These are phyloP conservation scores for Zygoascus meyerae DNA, from an alignment of 1,139 yeast species.

Conservation along the genomic window DNA sequence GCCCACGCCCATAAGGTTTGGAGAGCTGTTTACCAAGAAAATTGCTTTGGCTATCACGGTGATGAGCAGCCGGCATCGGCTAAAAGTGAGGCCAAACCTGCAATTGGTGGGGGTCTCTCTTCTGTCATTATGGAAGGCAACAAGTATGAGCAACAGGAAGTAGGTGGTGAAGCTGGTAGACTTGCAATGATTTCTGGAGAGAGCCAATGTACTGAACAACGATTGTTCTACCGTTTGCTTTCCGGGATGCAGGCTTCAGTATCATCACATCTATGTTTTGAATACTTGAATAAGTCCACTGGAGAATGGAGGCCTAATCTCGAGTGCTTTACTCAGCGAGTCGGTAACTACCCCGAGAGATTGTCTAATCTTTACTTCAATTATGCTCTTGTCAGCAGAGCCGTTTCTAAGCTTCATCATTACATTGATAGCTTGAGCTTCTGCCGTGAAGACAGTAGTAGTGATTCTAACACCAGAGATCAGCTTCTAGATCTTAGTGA, in stretches of 20 bases:
- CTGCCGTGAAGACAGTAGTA: slow-evolving; percentile 42
- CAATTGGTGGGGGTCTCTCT: slow-evolving; percentile 19
- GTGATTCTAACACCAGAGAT: slow-evolving; percentile 45
- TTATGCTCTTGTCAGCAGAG: slow-evolving; percentile 79
- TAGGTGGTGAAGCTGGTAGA: slow-evolving; percentile 29
- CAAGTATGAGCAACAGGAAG: slow-evolving; percentile 25
- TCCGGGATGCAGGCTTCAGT: slow-evolving; percentile 96
- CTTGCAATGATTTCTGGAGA: slow-evolving; percentile 28
- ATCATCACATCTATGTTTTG: slow-evolving; percentile 87
- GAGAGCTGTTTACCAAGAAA: slow-evolving; percentile 87
- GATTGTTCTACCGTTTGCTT: slow-evolving; percentile 76
- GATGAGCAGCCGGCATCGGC: slow-evolving; percentile 20
- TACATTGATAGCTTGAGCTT: slow-evolving; percentile 46
- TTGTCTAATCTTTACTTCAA: slow-evolving; percentile 86
- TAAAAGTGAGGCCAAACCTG: background rate
- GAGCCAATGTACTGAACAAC: slow-evolving; percentile 74
- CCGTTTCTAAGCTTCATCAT: slow-evolving; percentile 59
- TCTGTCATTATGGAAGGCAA: slow-evolving; percentile 22
- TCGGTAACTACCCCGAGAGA: slow-evolving; percentile 85
- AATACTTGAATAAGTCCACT: slow-evolving; percentile 64
- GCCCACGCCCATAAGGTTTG: slow-evolving; percentile 87
- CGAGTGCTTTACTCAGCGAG: slow-evolving; percentile 78
- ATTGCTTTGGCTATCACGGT: slow-evolving; percentile 66
- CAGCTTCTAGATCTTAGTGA: slow-evolving; percentile 36
- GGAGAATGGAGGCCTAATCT: slow-evolving; percentile 83